Conservation (phyloP, 257 asterid genomes). For the Schizonepeta tenuifolia region DNA sequence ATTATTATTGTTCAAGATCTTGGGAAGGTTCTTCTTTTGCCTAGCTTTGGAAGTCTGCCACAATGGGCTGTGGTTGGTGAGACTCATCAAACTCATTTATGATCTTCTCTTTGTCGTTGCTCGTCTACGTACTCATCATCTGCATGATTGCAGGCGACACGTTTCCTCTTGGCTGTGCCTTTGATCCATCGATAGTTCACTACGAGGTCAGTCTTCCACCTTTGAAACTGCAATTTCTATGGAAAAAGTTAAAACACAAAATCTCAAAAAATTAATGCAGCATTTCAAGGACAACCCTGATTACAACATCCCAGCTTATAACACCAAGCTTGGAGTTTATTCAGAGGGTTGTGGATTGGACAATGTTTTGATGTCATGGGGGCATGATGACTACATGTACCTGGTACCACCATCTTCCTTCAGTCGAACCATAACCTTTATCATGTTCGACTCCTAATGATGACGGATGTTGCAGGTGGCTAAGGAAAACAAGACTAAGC, state of each 20-base stretch:
- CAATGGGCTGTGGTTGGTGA: conserved; percentile 65
- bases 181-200: conserved; percentile 47
- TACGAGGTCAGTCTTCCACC: conserved; percentile 37
- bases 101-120: neutral
- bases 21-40: conserved; percentile 59
- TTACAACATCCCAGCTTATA: conserved; percentile 36
- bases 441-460: neutral
- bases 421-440: neutral
- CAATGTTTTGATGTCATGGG: conserved; percentile 53
- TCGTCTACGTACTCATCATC: neutral
- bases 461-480: conserved; percentile 42
- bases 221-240: neutral
- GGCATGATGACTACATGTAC: conserved; percentile 61
- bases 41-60: conserved; percentile 49
- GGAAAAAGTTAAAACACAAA: neutral
- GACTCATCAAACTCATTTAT: neutral
- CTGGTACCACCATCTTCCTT: conserved; percentile 32
- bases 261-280: conserved; percentile 31
- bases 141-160: conserved; percentile 45
- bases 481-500: conserved; percentile 52
- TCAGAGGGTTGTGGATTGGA: conserved; percentile 52
- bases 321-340: conserved; percentile 48
- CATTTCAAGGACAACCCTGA: conserved; percentile 49
- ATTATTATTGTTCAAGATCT: conserved; percentile 37
- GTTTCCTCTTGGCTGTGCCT: conserved; percentile 57